Evolutionary conservation across 805 yeast genomes (phyloP).

Genomic region (Vanderwaltozyma verrucispora): DNA sequence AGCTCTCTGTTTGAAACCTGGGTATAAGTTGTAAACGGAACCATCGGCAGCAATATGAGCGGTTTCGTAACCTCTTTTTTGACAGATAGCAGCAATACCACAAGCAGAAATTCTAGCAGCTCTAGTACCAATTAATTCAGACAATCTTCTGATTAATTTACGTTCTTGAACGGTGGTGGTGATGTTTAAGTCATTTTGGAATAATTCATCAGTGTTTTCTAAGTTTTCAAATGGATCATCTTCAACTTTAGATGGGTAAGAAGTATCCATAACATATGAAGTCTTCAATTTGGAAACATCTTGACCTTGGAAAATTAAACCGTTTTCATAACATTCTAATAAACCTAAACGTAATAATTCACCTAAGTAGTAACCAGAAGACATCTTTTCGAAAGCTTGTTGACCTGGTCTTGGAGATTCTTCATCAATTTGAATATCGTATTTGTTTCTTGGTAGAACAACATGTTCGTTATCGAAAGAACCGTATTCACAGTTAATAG

Average conservation of each 20-base stretch:
- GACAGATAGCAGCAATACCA: constrained; percentile 90
- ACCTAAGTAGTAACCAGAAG: constrained; percentile 93
- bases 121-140: constrained; percentile 84
- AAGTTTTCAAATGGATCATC: constrained; percentile 83
- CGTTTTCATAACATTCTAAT: constrained; percentile 56
- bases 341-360: constrained; percentile 77
- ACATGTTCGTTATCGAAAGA: constrained; percentile 87
- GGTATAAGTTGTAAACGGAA: constrained; percentile 88
- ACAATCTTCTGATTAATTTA: constrained; percentile 66
- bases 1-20: constrained; percentile 82
- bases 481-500: constrained; percentile 97
- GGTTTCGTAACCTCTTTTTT: constrained; percentile 66
- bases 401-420: constrained; percentile 94
- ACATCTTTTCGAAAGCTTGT: constrained; percentile 94
- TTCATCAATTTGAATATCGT: constrained; percentile 68
- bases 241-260: constrained; percentile 79
- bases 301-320: constrained; percentile 60
- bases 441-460: constrained; percentile 81
- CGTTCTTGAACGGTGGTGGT: constrained; percentile 69
- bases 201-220: constrained; percentile 59
- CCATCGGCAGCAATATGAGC: constrained; percentile 97
- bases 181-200: constrained; percentile 48
- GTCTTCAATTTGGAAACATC: constrained; percentile 50
- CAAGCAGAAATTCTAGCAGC: constrained; percentile 88
- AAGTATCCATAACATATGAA: constrained; percentile 76